Evolutionary conservation across 2,329 filamentous ascomycete genomes (phyloP), one percentile per base, ranked within the genome.

Genomic region (Aspergillus sojae): DNA sequence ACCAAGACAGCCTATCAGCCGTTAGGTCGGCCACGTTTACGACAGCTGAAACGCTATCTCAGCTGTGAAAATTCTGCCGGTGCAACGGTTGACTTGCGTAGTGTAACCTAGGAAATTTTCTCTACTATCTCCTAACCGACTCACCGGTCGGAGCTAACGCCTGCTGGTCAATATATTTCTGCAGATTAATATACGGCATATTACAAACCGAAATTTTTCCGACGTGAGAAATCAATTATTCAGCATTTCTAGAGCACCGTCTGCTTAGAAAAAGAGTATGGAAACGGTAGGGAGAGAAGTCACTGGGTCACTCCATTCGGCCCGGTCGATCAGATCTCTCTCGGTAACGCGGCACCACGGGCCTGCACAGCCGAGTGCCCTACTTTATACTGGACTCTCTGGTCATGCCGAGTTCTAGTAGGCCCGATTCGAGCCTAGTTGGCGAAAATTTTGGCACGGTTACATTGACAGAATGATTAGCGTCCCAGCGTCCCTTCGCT

Each of bases 261-360:
- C 45, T 46, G 43, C 14, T 46, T 46, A 21, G 43, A 32, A 19
- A 5, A 41, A 30, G 21, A 39, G 32, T 21, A 58, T 39, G 26
- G 45, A 28, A 30, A 58, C 45, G 30, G 21, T 34, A 57, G 28
- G 28, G 28, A 58, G 34, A 32, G 16, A 52, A 39, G 26, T 54
- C 28, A 30, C 57, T 64, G 59, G 62, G 55, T 65, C 62, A 57
- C 56, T 43, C 36, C 43, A 52, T 63, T 41, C 65, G 65, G 65
- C 48, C 62, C 65, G 65, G 65, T 46, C 53, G 65, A 66, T 66
- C 65, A 64, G 39, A 53, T 45, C 50, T 39, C 34, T 58, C 41
- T 59, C 61, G 62, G 64, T 41, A 62, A 45, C 57, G 58, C 59
- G 62, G 64, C 62, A 63, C 23, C 39, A 41, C 39, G 43, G 46